Percentiles rank a stretch among this genome's conserved stretches.
These are phyloP conservation scores for Phytophthora macrochlamydospora DNA, from an alignment of 352 stramenopile species.

Conservation along the genomic window DNA sequence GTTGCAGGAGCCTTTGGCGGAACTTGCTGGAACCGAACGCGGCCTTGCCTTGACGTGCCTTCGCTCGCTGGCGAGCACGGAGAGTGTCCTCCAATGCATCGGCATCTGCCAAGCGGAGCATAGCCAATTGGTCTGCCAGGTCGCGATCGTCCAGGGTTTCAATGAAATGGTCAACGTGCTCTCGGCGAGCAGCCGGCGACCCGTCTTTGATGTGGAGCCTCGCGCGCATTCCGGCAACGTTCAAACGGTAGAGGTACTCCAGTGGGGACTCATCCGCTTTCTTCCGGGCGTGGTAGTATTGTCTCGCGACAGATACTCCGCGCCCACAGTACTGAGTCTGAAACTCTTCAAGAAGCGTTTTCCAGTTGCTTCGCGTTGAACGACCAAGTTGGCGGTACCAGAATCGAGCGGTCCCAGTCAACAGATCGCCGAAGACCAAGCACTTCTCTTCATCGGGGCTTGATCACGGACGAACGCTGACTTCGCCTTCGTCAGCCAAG, in stretches of 20 bases:
- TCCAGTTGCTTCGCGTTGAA: background rate
- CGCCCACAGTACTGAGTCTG: too few species aligned
- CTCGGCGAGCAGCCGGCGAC: background rate
- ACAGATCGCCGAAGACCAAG: background rate
- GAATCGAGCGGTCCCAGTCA: background rate
- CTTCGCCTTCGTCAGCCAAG: background rate
- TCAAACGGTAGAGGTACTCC: conserved; percentile 4
- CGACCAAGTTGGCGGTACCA: conserved; percentile 3
- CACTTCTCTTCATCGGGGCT: too few species aligned
- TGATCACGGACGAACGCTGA: conserved; percentile 3
- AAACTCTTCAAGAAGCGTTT: background rate
- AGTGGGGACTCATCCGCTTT: conserved; percentile 4
- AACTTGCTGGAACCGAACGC: background rate
- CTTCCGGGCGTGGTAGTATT: conserved; percentile 5
- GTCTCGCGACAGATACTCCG: background rate
- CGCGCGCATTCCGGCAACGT: conserved; percentile 3
- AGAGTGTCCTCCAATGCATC: conserved; percentile 2
- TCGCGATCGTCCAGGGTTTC: conserved; percentile 16
- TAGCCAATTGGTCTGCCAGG: conserved; percentile 1
- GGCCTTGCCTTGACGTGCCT: background rate
- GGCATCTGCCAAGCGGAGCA: conserved; percentile 1
- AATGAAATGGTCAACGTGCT: conserved; percentile 18
- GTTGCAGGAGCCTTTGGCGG: background rate
- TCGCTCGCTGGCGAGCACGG: conserved; percentile 6
- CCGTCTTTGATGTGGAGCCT: background rate